Evolutionary conservation across 139 green algal species (phyloP), one percentile per base, ranked within the genome.

Genomic region (Chlamydomonas incerta): DNA sequence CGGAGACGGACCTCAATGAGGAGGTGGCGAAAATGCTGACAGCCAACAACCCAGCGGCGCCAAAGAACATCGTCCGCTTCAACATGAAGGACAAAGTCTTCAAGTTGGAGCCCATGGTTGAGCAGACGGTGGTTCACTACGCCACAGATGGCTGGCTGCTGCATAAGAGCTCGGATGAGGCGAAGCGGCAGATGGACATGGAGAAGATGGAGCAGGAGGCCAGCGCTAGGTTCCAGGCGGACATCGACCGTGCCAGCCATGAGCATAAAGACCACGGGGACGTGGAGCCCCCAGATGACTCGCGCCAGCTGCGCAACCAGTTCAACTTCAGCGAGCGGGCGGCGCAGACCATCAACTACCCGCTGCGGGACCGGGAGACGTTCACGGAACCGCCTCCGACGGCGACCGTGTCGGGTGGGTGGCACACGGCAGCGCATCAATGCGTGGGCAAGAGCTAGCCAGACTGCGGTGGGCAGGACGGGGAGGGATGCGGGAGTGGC

Each of bases 281-380:
- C 15, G 81, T 80, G 60, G 88, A 93, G 29, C 81, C 81, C 18
- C 87, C 85, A 4, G 94, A 96, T 62, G 95, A 97, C 81, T 91
- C 87, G 50, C 88, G 90, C 74, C 91, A 95, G 90, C 92, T 98
- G 80, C 91, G 94, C 24, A 99, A 99, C 89, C 93, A 97, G 82
- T 98, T 99, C 92, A 98, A 98, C 90, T 99, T 96, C 89, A 94
- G 84, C 35, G 96, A 99, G 57, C 90, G 97, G 6, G 95, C 92
- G 0, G 93, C 92, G 21, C 95, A 98, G 87, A 98, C 95, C 0
- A 84, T 87, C 35, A 93, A 95, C 75, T 89, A 90, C 55, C 83
- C 86, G 8, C 81, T 92, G 13, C 81, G 89, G 33, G 93, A 98
- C 17, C 84, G 95, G 3, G 88, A 83, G 31, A 98, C 93, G 1